Conservation (phyloP, 176 grass and related monocot species). For the Aechmea fasciata region DNA sequence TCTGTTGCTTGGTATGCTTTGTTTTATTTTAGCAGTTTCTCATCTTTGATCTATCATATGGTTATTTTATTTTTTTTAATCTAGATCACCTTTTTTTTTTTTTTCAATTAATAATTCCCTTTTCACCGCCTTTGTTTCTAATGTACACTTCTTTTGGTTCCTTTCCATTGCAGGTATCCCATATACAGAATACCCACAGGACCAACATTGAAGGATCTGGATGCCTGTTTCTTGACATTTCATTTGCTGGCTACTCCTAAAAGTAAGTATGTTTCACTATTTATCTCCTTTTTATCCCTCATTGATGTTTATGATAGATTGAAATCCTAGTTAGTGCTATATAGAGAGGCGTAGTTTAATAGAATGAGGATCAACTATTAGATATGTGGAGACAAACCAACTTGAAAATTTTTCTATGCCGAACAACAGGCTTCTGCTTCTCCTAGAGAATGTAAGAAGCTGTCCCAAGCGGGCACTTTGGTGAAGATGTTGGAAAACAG, state of each 20-base stretch:
- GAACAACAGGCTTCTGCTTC: too few species aligned
- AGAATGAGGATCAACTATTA: too few species aligned
- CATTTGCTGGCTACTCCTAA: constrained; percentile 75
- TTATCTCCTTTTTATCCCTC: neutral
- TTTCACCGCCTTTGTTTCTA: neutral
- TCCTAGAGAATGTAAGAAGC: too few species aligned
- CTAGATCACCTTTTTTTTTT: constrained; percentile 4
- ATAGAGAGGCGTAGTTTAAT: too few species aligned
- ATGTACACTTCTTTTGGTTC: constrained; percentile 37
- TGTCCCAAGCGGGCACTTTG: too few species aligned
- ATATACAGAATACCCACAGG: constrained; percentile 99
- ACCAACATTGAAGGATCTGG: constrained; percentile 92
- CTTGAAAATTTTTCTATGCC: too few species aligned
- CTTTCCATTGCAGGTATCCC: constrained; percentile 80
- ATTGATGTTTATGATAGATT: neutral
- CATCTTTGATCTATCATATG: neutral
- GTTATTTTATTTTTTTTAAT: neutral
- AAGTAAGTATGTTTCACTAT: constrained; percentile 38
- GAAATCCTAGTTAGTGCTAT: too few species aligned
- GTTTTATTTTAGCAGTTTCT: neutral
- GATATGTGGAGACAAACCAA: too few species aligned
- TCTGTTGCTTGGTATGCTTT: constrained; percentile 91
- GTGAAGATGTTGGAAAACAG: too few species aligned
- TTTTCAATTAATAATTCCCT: neutral
- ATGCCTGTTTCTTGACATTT: constrained; percentile 96